Conservation (phyloP, 257 asterid species). For the Catharanthus roseus region DNA sequence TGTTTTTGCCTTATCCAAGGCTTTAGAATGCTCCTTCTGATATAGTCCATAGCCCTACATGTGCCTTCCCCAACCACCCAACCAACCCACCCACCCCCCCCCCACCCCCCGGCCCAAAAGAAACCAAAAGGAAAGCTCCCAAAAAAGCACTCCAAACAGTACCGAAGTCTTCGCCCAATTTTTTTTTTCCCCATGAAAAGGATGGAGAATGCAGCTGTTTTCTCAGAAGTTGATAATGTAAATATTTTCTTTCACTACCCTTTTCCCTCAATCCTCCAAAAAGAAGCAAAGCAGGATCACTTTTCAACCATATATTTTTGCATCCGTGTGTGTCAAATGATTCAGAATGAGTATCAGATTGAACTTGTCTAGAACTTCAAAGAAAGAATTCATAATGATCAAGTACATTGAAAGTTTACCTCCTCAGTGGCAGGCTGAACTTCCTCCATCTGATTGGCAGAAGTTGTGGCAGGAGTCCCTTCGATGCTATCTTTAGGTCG, state of each 20-base stretch:
- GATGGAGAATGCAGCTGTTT: not conserved
- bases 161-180: too few relatives aligned
- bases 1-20: not conserved
- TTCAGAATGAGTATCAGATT: not conserved
- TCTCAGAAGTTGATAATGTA: not conserved
- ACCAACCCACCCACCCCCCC: not conserved
- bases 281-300: not conserved
- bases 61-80: not conserved
- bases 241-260: not conserved
- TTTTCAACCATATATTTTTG: not conserved
- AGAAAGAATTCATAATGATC: not conserved
- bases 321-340: not conserved
- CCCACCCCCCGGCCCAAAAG: not conserved
- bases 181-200: not conserved
- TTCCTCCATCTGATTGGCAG: conserved; percentile 40
- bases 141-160: not conserved
- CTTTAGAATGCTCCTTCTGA: not conserved
- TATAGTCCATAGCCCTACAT: not conserved
- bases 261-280: not conserved
- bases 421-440: conserved; percentile 39
- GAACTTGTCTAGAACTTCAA: not conserved
- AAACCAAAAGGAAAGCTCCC: too few relatives aligned
- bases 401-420: conserved; percentile 34
- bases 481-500: conserved; percentile 50
- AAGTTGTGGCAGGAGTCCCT: conserved; percentile 26